Conservation (phyloP, 805 yeast genomes). For the Ogataea nonfermentans region DNA sequence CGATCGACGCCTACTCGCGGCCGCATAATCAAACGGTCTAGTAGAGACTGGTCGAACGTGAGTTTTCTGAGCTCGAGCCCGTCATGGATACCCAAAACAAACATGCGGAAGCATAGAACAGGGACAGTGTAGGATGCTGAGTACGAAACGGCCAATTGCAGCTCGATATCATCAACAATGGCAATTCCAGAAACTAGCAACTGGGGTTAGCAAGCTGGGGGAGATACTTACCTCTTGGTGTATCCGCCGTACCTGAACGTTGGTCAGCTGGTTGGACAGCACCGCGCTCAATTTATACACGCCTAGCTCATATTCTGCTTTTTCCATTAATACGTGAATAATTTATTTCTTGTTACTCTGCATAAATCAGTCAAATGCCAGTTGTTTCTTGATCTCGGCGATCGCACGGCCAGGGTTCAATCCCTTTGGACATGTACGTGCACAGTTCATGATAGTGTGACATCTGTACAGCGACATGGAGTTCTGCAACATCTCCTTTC, state of each 20-base stretch:
- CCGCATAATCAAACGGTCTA: constrained; percentile 1
- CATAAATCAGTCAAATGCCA: constrained; percentile 64
- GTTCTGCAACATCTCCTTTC: constrained; percentile 91
- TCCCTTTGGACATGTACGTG: constrained; percentile 97
- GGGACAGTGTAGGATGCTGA: constrained; percentile 16
- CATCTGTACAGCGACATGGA: constrained; percentile 98
- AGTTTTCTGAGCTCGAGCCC: constrained; percentile 13
- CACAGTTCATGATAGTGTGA: constrained; percentile 98
- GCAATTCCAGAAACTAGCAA: neutral
- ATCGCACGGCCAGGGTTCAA: constrained; percentile 97
- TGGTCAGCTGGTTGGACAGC: too few species aligned
- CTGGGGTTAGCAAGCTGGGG: too few species aligned
- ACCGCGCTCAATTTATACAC: neutral
- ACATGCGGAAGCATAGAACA: constrained; percentile 18
- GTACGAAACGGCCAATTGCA: constrained; percentile 14
- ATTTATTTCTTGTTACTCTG: constrained; percentile 3
- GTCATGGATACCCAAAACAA: neutral
- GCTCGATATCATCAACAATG: neutral
- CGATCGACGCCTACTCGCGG: constrained; percentile 8
- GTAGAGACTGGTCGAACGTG: constrained; percentile 11
- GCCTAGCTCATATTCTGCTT: constrained; percentile 2
- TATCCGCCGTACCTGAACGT: too few species aligned
- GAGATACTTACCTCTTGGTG: too few species aligned
- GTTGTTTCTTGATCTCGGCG: constrained; percentile 92
- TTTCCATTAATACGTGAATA: constrained; percentile 3